Conservation (phyloP, 169 alveolate species). For the Amoebophrya sp. region DNA sequence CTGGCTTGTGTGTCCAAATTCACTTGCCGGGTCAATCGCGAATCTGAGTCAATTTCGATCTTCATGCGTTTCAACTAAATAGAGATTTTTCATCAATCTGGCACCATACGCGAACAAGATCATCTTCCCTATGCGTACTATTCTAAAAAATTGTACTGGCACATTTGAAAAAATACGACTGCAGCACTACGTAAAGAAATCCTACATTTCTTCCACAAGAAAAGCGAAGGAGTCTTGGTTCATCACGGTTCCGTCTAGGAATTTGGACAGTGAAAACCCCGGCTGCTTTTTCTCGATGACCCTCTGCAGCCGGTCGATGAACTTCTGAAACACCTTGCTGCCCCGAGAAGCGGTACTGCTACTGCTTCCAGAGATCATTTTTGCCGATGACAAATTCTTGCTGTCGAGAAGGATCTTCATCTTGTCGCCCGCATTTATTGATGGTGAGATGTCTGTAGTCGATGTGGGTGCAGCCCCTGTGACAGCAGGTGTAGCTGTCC, state of each 20-base stretch:
- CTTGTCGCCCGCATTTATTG: background rate
- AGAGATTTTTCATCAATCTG: too few relatives aligned
- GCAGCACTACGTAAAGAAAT: too few relatives aligned
- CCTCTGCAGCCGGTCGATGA: background rate
- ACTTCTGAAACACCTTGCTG: background rate
- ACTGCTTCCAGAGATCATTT: too few relatives aligned
- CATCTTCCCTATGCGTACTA: too few relatives aligned
- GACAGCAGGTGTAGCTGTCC: too few relatives aligned
- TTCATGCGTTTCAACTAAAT: too few relatives aligned
- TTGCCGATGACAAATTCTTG: background rate
- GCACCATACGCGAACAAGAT: too few relatives aligned
- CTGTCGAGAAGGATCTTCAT: background rate
- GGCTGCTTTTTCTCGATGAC: background rate
- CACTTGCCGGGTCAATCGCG: too few relatives aligned
- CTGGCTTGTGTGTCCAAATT: too few relatives aligned
- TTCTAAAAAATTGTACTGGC: too few relatives aligned
- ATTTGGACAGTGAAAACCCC: background rate
- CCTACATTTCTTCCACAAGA: background rate
- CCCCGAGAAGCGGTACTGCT: background rate
- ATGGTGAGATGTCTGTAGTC: background rate
- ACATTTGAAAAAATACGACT: too few relatives aligned
- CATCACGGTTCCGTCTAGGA: background rate
- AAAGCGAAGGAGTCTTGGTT: background rate
- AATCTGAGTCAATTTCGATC: too few relatives aligned
- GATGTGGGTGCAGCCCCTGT: background rate